Evolutionary conservation across 805 yeast species (phyloP).

Genomic region (Maudiozyma turicensis): DNA sequence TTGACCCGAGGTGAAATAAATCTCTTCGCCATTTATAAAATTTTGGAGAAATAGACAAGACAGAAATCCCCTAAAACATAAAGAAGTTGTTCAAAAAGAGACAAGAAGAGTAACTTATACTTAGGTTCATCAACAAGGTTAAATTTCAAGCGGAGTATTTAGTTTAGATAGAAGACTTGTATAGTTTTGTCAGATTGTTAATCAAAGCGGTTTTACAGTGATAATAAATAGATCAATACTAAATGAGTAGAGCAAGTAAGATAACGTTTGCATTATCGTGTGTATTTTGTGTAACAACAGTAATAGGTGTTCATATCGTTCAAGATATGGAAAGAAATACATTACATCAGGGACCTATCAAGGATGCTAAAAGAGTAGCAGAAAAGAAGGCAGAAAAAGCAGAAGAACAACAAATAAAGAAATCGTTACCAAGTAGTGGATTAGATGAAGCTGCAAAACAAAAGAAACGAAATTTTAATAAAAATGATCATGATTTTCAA

Average conservation of each 20-base stretch:
- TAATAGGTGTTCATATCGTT: conserved; percentile 58
- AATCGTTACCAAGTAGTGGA: conserved; percentile 6
- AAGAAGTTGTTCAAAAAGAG: no score
- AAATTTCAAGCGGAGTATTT: no score
- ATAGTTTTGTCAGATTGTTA: no score
- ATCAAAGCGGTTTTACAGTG: neutral
- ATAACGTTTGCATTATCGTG: conserved; percentile 57
- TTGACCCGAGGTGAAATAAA: no score
- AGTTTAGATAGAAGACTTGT: no score
- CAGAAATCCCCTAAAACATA: no score
- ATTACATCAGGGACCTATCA: conserved; percentile 73
- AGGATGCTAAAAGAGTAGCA: conserved; percentile 61
- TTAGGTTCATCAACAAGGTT: no score
- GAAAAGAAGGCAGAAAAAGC: conserved; percentile 31
- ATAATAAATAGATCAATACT: neutral
- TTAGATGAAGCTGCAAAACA: conserved; percentile 26
- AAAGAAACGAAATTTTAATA: conserved; percentile 42
- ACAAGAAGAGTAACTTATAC: no score
- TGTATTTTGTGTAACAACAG: conserved; percentile 46
- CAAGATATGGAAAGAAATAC: conserved; percentile 65
- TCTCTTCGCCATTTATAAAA: no score
- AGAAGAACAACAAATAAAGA: conserved; percentile 19
- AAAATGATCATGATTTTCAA: conserved; percentile 58
- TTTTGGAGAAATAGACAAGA: no score
- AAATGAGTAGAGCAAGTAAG: conserved; percentile 75